Evolutionary conservation across 1,139 yeast genomes (phyloP).

Genomic region (Nakaseomyces kungkrabaensis): DNA sequence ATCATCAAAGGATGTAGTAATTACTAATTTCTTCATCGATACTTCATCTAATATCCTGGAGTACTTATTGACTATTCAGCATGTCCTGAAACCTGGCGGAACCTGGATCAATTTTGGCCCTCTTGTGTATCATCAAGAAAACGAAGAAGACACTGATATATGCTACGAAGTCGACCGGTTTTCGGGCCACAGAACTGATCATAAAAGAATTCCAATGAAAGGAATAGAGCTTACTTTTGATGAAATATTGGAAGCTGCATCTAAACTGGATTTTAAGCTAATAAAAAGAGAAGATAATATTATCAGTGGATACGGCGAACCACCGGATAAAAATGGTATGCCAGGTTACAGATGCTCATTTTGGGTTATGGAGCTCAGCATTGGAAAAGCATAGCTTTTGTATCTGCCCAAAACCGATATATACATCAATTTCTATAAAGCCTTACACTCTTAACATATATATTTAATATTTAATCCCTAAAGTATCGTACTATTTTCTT

Average conservation of each 20-base stretch:
- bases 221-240: slow-evolving; percentile 14
- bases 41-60: slow-evolving; percentile 68
- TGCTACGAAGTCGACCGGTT: slow-evolving; percentile 9
- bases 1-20: slow-evolving; percentile 42
- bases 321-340: slow-evolving; percentile 6
- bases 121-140: slow-evolving; percentile 75
- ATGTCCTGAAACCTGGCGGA: slow-evolving; percentile 47
- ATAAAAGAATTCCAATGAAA: slow-evolving; percentile 8
- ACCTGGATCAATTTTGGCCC: slow-evolving; percentile 84
- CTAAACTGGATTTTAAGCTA: slow-evolving; percentile 6
- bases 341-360: slow-evolving; percentile 12
- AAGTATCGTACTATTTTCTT: background rate
- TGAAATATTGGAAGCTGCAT: slow-evolving; percentile 10
- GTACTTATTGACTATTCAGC: slow-evolving; percentile 49
- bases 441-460: too few relatives aligned
- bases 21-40: slow-evolving; percentile 72
- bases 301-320: slow-evolving; percentile 10
- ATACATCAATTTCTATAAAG: too few relatives aligned
- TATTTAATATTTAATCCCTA: background rate
- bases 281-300: slow-evolving; percentile 7
- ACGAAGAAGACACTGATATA: slow-evolving; percentile 30
- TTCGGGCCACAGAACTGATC: slow-evolving; percentile 7
- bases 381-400: background rate
- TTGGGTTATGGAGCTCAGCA: slow-evolving; percentile 10
- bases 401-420: too few relatives aligned